Evolutionary conservation across 2,329 filamentous ascomycete genomes (phyloP).

Genomic region (Fusarium continuum): DNA sequence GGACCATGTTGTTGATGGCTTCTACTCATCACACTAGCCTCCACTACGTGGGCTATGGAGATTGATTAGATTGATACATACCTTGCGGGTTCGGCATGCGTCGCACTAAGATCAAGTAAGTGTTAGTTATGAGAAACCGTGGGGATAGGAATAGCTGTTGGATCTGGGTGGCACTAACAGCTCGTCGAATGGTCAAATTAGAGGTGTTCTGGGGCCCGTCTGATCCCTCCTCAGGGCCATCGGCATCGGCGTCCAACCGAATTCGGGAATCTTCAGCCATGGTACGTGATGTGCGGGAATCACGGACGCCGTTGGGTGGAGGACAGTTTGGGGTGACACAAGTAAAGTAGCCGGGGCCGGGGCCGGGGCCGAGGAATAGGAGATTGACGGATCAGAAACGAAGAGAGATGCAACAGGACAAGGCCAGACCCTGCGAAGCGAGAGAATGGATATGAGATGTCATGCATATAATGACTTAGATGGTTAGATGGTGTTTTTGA

Average conservation of each 20-base stretch:
- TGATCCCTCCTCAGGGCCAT: conserved; percentile 37
- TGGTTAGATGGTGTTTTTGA: too few relatives aligned
- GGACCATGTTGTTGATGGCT: neutral
- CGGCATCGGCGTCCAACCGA: conserved; percentile 25
- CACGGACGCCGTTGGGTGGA: conserved; percentile 3
- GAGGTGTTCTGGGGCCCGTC: conserved; percentile 36
- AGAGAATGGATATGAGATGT: neutral
- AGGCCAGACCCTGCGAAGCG: conserved; percentile 25
- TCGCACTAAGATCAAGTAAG: conserved; percentile 44
- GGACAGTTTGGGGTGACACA: neutral
- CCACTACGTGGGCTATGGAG: neutral
- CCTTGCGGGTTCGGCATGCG: conserved; percentile 48
- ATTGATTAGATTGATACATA: conserved; percentile 38
- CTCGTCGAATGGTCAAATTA: conserved; percentile 36
- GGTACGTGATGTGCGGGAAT: conserved; percentile 3
- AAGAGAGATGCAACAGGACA: conserved; percentile 1
- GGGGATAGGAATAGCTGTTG: neutral
- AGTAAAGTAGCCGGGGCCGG: neutral
- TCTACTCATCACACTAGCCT: neutral
- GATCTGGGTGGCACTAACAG: conserved; percentile 33
- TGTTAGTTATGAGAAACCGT: conserved; percentile 18
- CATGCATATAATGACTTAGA: too few relatives aligned
- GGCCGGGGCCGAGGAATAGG: neutral
- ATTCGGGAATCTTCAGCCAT: conserved; percentile 31
- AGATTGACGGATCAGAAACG: conserved; percentile 9